These are phyloP conservation scores for Dalbergia cochinchinensis DNA, from an alignment of 306 rosid genomes.

Conservation along the genomic window DNA sequence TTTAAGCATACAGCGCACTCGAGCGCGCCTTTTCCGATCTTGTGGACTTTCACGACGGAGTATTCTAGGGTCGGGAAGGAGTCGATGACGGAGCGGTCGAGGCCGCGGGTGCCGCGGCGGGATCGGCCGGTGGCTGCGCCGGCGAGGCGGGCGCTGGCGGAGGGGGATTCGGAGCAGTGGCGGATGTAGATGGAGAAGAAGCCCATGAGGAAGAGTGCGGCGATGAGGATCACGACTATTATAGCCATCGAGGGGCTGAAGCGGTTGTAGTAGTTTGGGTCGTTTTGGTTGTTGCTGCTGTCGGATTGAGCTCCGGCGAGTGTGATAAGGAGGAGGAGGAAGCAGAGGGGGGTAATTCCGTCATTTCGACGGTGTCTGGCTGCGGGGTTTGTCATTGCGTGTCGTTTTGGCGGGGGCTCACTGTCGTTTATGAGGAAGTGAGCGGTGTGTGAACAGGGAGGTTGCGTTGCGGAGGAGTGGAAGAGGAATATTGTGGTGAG, in stretches of 20 bases:
- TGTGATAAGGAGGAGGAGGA: slow-evolving; percentile 23
- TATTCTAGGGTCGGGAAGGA: slow-evolving; percentile 76
- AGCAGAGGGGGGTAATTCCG: not conserved
- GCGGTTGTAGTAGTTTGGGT: slow-evolving; percentile 29
- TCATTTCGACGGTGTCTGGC: not conserved
- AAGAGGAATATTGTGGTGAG: not conserved
- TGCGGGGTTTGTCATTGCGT: slow-evolving; percentile 9
- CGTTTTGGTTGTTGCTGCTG: not conserved
- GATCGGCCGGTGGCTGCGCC: slow-evolving; percentile 47
- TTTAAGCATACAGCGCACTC: slow-evolving; percentile 92
- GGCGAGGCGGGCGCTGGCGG: slow-evolving; percentile 33
- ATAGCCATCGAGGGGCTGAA: slow-evolving; percentile 84
- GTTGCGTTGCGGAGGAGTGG: not conserved
- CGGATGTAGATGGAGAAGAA: slow-evolving; percentile 93
- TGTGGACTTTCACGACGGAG: slow-evolving; percentile 67
- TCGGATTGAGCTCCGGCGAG: slow-evolving; percentile 42
- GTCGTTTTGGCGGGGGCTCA: not conserved
- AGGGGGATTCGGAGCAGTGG: slow-evolving; percentile 62
- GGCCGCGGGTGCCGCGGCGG: slow-evolving; percentile 65
- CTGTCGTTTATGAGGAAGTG: not conserved
- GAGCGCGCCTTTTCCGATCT: slow-evolving; percentile 76
- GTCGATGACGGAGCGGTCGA: slow-evolving; percentile 60
- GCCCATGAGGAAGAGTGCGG: slow-evolving; percentile 89
- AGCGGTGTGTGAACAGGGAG: not conserved
- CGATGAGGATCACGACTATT: slow-evolving; percentile 70